Evolutionary conservation across 768 basidiomycete genomes (phyloP), one percentile per base, ranked within the genome.

Genomic region (Russula earlei): DNA sequence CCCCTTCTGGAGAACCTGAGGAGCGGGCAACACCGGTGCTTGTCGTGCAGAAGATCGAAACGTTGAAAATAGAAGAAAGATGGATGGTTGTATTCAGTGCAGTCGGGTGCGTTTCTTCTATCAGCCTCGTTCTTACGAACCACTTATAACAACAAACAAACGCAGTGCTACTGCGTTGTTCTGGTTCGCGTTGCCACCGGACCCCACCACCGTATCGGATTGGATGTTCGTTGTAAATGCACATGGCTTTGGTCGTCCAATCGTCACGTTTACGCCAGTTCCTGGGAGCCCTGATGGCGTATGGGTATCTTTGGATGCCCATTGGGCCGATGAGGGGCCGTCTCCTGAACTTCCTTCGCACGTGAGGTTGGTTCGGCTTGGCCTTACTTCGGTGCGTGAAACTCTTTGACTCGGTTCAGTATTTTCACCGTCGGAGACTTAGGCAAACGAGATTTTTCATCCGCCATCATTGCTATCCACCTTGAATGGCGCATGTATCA

Each of bases 111-210:
- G 83, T 70, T 11, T 24, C 19, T 3, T 33, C 24, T 5, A 14
- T 4, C 8, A 12, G 33, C 8, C 14, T 41, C 38, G 46, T 15
- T 51, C 40, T 14, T 45, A 43, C 52, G 7, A 52, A 14, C 27
- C 33, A 27, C 29, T 52, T 49, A 12, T 8, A 2, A 4, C 27
- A 50, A 20, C 40, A 44, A 52, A 24, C 56, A n/a, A n/a, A 10
- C 17, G n/a, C 14, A 91, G 89, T 19, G 78, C 81, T 3, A 82
- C 83, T 1, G 86, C 87, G 0, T 63, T 91, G 10, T 91, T 89
- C 67, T 73, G 69, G 47, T 72, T 71, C 68, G 66, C 60, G 55
- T 70, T 65, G 45, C 65, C 67, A 0, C 47, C 56, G 20, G 48
- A 46, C 15, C 53, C 53, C 15, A 37, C 36, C 0, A 22, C 40